Conservation (phyloP, 768 basidiomycete species). For the Clavulina sp. region DNA sequence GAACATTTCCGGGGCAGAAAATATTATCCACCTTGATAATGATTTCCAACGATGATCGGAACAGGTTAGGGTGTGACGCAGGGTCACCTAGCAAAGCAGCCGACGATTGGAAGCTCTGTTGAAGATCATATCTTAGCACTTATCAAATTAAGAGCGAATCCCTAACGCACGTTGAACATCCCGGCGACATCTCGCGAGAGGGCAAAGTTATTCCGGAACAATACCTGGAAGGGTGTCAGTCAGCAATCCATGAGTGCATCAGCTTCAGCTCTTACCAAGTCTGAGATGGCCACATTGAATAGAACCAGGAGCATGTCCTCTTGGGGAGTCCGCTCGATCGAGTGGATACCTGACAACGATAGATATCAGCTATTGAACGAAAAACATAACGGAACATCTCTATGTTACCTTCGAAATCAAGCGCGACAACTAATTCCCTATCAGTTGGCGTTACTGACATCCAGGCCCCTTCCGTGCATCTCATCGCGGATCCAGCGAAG, state of each 20-base stretch:
- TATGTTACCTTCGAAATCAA: slow-evolving; percentile 8
- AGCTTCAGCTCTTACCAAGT: too few relatives aligned
- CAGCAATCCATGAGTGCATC: too few relatives aligned
- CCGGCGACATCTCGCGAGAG: slow-evolving; percentile 2
- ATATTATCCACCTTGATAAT: too few relatives aligned
- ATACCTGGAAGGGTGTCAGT: too few relatives aligned
- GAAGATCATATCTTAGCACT: too few relatives aligned
- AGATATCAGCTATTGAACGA: not conserved
- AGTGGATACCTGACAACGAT: slow-evolving; percentile 9
- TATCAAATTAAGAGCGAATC: too few relatives aligned
- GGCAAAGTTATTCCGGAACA: slow-evolving; percentile 8
- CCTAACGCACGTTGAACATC: too few relatives aligned
- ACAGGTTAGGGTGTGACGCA: too few relatives aligned
- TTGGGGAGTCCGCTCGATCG: slow-evolving; percentile 4
- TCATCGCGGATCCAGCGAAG: slow-evolving; percentile 47
- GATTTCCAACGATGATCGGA: too few relatives aligned
- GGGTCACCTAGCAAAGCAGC: too few relatives aligned
- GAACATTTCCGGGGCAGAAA: too few relatives aligned
- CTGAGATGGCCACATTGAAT: slow-evolving; percentile 7
- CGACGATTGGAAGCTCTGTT: too few relatives aligned
- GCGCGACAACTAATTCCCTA: slow-evolving; percentile 4
- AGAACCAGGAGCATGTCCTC: slow-evolving; percentile 7
- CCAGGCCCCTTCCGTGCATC: slow-evolving; percentile 16
- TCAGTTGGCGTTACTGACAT: slow-evolving; percentile 4
- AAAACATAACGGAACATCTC: not conserved